These are phyloP conservation scores for Kondoa malvinella DNA, from an alignment of 768 basidiomycete species.

Conservation along the genomic window DNA sequence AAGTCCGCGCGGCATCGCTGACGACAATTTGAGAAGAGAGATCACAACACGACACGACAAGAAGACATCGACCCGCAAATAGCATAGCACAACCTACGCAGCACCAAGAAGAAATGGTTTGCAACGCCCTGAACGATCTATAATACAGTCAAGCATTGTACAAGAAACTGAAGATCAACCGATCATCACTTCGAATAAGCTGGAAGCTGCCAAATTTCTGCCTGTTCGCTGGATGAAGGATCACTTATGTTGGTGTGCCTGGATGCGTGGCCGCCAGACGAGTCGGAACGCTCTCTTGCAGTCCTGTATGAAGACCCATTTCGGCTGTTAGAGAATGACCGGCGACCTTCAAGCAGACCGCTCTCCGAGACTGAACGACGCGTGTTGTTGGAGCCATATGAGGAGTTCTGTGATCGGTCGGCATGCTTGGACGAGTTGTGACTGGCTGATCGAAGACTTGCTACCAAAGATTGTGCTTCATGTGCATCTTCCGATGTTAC, in stretches of 20 bases:
- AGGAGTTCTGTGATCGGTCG: neutral
- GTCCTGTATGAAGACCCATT: neutral
- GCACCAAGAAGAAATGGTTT: no score
- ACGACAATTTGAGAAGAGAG: no score
- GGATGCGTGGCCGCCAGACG: neutral
- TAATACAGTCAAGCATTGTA: no score
- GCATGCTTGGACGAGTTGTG: neutral
- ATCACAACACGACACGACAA: no score
- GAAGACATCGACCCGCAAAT: no score
- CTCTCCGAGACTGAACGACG: neutral
- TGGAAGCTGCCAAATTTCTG: neutral
- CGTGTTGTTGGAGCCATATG: neutral
- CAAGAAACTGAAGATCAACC: no score
- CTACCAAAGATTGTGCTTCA: neutral
- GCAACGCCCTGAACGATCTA: no score
- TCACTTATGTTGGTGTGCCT: neutral
- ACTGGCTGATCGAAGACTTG: neutral
- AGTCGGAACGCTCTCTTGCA: neutral
- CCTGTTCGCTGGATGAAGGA: neutral
- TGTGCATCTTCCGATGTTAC: neutral
- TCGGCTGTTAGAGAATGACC: neutral
- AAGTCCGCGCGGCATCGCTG: no score
- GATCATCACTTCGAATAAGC: no score
- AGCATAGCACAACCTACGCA: no score
- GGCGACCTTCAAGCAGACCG: neutral